Evolutionary conservation across 2,329 filamentous ascomycete species (phyloP).

Genomic region (Ophiostoma fasciatum): DNA sequence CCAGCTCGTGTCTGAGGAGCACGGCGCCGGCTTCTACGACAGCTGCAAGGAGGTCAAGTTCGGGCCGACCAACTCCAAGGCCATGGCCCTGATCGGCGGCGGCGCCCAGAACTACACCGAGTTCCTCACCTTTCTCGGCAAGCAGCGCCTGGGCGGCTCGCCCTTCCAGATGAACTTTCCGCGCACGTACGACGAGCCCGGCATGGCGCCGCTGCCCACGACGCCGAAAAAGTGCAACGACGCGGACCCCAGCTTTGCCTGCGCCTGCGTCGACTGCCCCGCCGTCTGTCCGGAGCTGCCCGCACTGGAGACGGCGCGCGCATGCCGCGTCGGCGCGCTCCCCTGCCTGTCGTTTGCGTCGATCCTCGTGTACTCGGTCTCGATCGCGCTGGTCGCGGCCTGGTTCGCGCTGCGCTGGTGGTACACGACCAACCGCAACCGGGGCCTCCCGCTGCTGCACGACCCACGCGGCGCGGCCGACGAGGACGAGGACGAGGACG

Average conservation of each 20-base stretch:
- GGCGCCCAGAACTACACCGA: conserved; percentile 80
- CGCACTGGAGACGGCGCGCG: conserved; percentile 50
- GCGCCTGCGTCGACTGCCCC: conserved; percentile 87
- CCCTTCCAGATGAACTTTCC: conserved; percentile 98
- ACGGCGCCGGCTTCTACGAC: conserved; percentile 78
- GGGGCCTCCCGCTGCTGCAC: conserved; percentile 74
- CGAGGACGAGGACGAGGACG: conserved; percentile 49
- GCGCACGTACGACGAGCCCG: conserved; percentile 41
- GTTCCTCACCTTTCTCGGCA: conserved; percentile 81
- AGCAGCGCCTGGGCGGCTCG: conserved; percentile 81
- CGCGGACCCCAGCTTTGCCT: conserved; percentile 69
- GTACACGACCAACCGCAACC: conserved; percentile 28
- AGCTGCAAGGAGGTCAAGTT: conserved; percentile 99
- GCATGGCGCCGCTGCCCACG: conserved; percentile 60
- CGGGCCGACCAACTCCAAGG: conserved; percentile 80
- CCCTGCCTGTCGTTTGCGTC: conserved; percentile 90
- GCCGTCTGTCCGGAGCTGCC: conserved; percentile 72
- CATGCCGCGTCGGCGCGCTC: conserved; percentile 74
- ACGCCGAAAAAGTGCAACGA: conserved; percentile 79
- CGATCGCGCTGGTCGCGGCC: conserved; percentile 54
- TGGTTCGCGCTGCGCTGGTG: conserved; percentile 58
- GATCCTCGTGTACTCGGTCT: conserved; percentile 68
- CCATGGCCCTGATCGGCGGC: conserved; percentile 92
- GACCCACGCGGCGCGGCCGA: conserved; percentile 53
- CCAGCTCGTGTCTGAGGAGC: conserved; percentile 71